Conservation (phyloP, 768 basidiomycete genomes). For the Leucocoprinus birnbaumii region DNA sequence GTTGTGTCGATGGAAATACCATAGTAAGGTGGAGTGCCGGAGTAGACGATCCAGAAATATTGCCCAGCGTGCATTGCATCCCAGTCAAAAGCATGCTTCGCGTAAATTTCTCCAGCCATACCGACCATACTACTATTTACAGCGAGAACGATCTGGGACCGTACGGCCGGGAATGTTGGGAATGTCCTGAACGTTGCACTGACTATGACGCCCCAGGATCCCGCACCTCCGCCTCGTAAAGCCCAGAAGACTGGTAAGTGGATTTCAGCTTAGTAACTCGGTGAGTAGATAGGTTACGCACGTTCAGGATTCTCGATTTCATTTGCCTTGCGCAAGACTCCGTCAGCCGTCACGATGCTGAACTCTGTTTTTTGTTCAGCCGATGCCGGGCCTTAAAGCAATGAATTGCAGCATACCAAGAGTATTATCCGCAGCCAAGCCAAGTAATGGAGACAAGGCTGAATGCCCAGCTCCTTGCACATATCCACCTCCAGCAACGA, state of each 20-base stretch:
- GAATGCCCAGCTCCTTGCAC: slow-evolving; percentile 30
- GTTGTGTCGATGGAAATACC: slow-evolving; percentile 11
- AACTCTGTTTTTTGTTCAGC: no score
- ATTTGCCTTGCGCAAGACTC: slow-evolving; percentile 23
- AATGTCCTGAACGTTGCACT: slow-evolving; percentile 30
- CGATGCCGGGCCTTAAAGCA: no score
- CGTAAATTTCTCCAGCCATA: slow-evolving; percentile 23
- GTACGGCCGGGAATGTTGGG: slow-evolving; percentile 28
- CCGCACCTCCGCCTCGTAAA: slow-evolving; percentile 25
- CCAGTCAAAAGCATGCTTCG: slow-evolving; percentile 33
- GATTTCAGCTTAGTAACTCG: background rate
- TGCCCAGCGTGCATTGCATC: slow-evolving; percentile 27
- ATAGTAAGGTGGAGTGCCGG: background rate
- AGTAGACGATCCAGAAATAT: slow-evolving; percentile 21
- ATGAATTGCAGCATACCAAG: no score
- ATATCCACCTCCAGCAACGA: slow-evolving; percentile 24
- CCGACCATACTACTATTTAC: slow-evolving; percentile 17
- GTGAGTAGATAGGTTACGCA: slow-evolving; percentile 2
- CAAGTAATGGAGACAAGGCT: slow-evolving; percentile 20
- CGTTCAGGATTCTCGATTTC: slow-evolving; percentile 22
- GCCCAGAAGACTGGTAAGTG: slow-evolving; percentile 23
- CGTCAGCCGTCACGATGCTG: slow-evolving; percentile 28
- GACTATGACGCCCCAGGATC: slow-evolving; percentile 36
- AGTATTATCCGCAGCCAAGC: slow-evolving; percentile 23
- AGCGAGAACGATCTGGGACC: slow-evolving; percentile 15